Conservation (phyloP, 306 rosid genomes). For the Trichosanthes truncata region DNA sequence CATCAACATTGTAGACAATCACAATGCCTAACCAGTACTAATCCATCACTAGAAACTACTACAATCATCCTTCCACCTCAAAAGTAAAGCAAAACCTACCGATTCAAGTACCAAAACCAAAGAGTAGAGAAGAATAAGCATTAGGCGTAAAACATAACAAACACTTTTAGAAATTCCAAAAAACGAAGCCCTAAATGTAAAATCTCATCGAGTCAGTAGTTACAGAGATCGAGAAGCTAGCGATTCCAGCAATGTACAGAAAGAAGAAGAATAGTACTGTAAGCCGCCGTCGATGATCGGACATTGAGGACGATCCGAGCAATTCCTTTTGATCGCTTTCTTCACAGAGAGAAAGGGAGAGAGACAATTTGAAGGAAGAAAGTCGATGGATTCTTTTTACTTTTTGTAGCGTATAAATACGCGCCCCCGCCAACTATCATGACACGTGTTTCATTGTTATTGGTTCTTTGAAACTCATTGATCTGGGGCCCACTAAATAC, state of each 20-base stretch:
- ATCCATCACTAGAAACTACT: not conserved
- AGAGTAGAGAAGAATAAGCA: not conserved
- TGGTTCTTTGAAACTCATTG: not conserved
- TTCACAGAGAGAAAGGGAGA: not conserved
- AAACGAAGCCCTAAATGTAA: not conserved
- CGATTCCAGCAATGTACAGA: not conserved
- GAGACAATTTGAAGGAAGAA: not conserved
- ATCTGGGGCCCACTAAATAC: not conserved
- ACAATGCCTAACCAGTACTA: not conserved
- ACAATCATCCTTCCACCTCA: not conserved
- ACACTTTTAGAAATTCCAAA: not conserved
- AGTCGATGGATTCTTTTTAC: not conserved
- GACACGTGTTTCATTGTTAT: not conserved
- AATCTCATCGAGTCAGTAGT: not conserved
- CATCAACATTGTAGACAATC: not conserved
- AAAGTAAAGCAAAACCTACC: not conserved
- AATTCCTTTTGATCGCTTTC: not conserved
- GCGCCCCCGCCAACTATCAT: not conserved
- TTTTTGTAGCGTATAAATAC: not conserved
- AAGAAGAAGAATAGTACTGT: not conserved
- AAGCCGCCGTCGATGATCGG: not conserved
- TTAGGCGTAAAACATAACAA: not conserved
- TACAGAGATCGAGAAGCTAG: not conserved
- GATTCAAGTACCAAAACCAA: not conserved
- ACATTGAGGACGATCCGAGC: not conserved